Evolutionary conservation across 257 asterid genomes (phyloP), one percentile per base, ranked within the genome.

Genomic region (Solanum lignicaule): DNA sequence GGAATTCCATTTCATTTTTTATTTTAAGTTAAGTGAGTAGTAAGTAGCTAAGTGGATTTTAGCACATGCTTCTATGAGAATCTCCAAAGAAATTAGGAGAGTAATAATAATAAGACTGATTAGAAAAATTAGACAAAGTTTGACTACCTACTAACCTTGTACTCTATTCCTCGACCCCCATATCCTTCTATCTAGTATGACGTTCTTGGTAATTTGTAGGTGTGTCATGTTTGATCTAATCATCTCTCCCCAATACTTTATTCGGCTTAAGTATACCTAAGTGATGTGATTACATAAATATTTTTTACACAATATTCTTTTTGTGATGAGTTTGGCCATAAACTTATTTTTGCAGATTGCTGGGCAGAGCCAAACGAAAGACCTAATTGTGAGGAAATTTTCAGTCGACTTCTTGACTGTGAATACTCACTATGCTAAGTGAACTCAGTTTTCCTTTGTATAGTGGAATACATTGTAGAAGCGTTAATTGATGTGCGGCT

Each of bases 291-390:
- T 69, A 23, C 9, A 29, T 69, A 69, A 69, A 29, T 29, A 29
- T 29, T 1, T 68, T 68, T 68, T 15, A 29, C 23, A 68, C 3
- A 0, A 3, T 41, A 36, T 75, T 15, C 3, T 12, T 25, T 79
- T 8, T 79, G 13, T 27, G 65, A 29, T 79, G 65, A 25, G 62
- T 29, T 14, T 36, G 66, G 25, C 10, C 35, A 79, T n/a, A 15
- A 27, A 48, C 43, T 82, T 82, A 48, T 20, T 48, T 20, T 48
- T 90, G 90, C 94, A 95, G 98, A 95, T 75, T 95, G 98, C 85
- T 95, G 98, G 98, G 96, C 94, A 20, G 98, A 94, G 89, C 93
- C 97, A 58, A 89, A 94, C 29, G 92, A 94, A 87, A 93, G 98
- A 82, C 98, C 98, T 68, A 94, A 91, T 88, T 95, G 98, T 38